A percentile compares a stretch with the other conserved stretches of the same genome.
Conservation (phyloP, 371 early-diverging fungal species). For the Scutellospora calospora region DNA sequence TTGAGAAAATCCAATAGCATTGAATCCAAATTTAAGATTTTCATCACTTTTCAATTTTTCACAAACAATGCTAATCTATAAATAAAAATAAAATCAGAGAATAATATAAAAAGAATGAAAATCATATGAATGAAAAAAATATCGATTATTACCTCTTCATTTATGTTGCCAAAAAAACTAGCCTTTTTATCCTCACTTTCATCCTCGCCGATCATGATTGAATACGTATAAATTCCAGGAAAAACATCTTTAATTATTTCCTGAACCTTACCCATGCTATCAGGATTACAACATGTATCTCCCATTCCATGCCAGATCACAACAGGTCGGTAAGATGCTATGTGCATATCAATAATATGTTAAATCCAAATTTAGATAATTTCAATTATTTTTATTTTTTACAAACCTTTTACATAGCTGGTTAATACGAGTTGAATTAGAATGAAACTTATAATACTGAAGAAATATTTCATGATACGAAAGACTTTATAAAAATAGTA, state of each 20-base stretch:
- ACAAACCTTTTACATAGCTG: no score
- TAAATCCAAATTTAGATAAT: no score
- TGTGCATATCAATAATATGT: no score
- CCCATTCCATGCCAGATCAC: slow-evolving; percentile 94
- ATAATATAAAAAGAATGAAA: not conserved
- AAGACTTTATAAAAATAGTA: no score
- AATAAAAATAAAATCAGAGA: not conserved
- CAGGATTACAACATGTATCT: slow-evolving; percentile 81
- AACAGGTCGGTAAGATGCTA: slow-evolving; percentile 50
- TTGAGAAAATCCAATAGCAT: slow-evolving; percentile 96
- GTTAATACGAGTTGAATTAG: no score
- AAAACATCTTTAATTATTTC: slow-evolving; percentile 59
- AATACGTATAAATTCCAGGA: slow-evolving; percentile 80
- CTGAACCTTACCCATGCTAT: slow-evolving; percentile 70
- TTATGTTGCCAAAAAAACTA: slow-evolving; percentile 85
- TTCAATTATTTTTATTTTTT: no score
- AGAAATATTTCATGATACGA: no score
- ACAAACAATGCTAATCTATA: slow-evolving; percentile 69
- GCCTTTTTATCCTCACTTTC: slow-evolving; percentile 75
- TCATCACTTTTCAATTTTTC: slow-evolving; percentile 60
- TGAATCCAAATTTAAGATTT: slow-evolving; percentile 77
- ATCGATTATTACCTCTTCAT: slow-evolving; percentile 65
- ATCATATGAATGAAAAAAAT: not conserved
- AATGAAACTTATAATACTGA: no score
- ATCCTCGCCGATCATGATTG: slow-evolving; percentile 71